Base-by-base conservation (phyloP, 2,329 filamentous ascomycete genomes). In the Beauveria sp. region DNA sequence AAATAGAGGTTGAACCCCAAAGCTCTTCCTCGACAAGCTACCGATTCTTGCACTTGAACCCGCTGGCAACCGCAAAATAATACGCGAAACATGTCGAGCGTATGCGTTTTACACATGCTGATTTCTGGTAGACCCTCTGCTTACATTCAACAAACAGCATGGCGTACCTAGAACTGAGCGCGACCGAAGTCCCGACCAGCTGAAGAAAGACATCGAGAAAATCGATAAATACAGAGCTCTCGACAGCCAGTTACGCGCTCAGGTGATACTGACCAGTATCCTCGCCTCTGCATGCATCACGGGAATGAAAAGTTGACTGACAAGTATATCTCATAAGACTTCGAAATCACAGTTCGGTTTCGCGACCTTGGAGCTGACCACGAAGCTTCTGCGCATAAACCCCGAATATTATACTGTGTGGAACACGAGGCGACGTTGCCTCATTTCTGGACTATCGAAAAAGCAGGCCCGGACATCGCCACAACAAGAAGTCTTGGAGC, bases 401-500 rank as follows among this genome's bases (percentile, higher is more conserved):
- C 91, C 91, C 28, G 91, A 96, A 74, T 92, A 92, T 79, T 94
- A 94, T 77, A 93, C 91, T 61, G 83, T 91, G 81, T 96, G 91
- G 91, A 96, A 96, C 80, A 84, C 88, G 77, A 88, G 94, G 71
- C 88, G 94, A 68, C 83, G 83, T 69, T 87, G 84, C 75, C 79
- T 87, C 80, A 82, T 76, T 63, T 82, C 78, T 78, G 76, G 78
- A 68, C 81, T 78, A 74, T 83, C 84, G 67, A 85, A 79, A 75
- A 80, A 69, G 80, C 75, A 68, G 20, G 79, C 72, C 73, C 71
- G 67, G 79, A 78, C 75, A 69, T 81, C 73, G 66, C 83, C 69
- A 75, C 79, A 67, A 76, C 84, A 72, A 81, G 83, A 66, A 79
- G 80, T 57, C 78, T 83, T 69, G 74, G 77, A 68, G 79, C 84